Base-by-base conservation (phyloP, 192 early-diverging fungal genomes). In the Rhizoclosmatium globosum region DNA sequence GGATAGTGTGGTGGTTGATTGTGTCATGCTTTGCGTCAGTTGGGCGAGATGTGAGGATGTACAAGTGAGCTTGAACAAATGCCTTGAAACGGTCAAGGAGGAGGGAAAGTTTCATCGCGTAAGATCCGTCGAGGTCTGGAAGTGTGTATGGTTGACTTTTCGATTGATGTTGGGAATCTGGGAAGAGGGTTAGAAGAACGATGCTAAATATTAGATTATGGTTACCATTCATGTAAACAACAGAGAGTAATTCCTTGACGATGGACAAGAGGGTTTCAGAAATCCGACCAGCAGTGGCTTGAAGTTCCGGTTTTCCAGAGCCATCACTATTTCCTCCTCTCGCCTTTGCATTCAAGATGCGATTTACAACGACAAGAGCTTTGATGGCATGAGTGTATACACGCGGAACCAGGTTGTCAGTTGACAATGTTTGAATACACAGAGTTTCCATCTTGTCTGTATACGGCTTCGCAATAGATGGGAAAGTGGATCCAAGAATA, bases 391-490 rank as follows among this genome's bases (percentile, higher is more conserved):
- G 69, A 1, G 69, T 21, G 6, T 71, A 17, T 19, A 71, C 6
- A 13, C 38, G 7, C 1, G 69, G 50, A 47, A n/a, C 3, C 39
- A 62, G 31, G 13, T 9, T 21, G 21, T 42, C 31, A 15, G 21
- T 19, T 13, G 42, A 42, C 61, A 76, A 47, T 7, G 74, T 66
- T 17, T 50, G 17, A 45, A 76, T 58, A 62, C 62, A 46, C 13
- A 76, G 21, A 21, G 47, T 19, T 66, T 76, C 74, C 17, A 76
- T 66, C 41, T 76, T 76, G 44, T 76, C 74, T 1, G 74, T 42
- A 45, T 47, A 76, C 4, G 74, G 56, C 45, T 76, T 76, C n/a
- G 74, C 42, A 23, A 53, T 76, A 17, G 74, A 66, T 66, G 74
- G 74, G 64, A 76, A 76, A 0, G 44, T 38, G 46, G 74, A 66